Evolutionary conservation across 257 asterid genomes (phyloP).

Genomic region (Lavandula angustifolia): DNA sequence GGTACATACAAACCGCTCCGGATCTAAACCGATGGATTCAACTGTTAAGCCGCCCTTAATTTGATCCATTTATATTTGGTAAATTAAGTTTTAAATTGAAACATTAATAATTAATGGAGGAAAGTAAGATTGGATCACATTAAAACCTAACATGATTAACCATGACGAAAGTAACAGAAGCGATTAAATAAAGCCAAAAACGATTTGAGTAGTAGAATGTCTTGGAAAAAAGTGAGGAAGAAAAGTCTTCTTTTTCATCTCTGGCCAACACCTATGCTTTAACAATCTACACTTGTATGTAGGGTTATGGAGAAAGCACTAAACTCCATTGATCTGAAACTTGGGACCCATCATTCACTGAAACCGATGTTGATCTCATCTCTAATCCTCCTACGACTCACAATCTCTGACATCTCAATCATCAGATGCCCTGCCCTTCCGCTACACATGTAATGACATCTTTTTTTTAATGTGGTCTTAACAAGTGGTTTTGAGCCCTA

Average conservation of each 20-base stretch:
- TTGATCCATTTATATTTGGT: no score
- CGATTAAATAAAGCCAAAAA: neutral
- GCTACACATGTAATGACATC: neutral
- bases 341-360: conserved; percentile 35
- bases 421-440: neutral
- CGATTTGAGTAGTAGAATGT: neutral
- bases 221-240: neutral
- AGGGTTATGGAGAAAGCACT: conserved; percentile 19
- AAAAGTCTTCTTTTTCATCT: conserved; percentile 1
- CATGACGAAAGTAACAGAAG: conserved; percentile 8
- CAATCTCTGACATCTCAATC: conserved; percentile 27
- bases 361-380: conserved; percentile 35
- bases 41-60: no score
- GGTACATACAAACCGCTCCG: no score
- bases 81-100: no score
- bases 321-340: neutral
- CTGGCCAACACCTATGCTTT: neutral
- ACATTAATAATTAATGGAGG: no score
- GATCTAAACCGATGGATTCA: no score
- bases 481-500: no score
- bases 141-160: conserved; percentile 21
- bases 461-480: neutral
- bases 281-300: no score
- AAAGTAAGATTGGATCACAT: no score
- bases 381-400: conserved; percentile 15